Base-by-base conservation (phyloP, 2,329 filamentous ascomycete genomes). In the Chrysoporthe deuterocubensis region DNA sequence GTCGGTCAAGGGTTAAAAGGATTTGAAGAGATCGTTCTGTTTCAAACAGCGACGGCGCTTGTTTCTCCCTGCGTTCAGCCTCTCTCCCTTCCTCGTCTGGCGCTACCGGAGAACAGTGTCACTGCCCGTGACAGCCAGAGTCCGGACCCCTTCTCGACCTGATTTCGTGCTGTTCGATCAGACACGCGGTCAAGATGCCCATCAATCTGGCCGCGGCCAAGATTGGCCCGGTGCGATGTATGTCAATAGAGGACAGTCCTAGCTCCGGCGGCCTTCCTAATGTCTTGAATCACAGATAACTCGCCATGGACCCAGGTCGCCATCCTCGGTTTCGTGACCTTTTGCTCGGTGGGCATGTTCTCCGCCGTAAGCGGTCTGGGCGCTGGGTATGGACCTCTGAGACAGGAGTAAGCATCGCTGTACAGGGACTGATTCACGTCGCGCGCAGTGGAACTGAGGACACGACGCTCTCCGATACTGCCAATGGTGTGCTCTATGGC, bases 311-410 rank as follows among this genome's bases (percentile, higher is more conserved):
- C 70, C 9, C 71, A 73, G 60, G 70, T 72, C 62, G 48, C 68
- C 65, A 71, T 73, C 40, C 67, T 73, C 32, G 72, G 72, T 34
- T 72, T 72, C 21, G 71, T 72, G 56, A 71, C 71, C 4, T 73
- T 73, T 48, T 73, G 70, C 67, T 72, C 71, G 14, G 72, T 73
- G 26, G 72, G 72, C 67, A 73, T 73, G 72, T 71, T 70, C 48
- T 71, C 69, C 43, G 72, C 72, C 44, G 67, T 73, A 18, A 59
- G 61, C 60, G 64, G 64, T 50, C 44, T 71, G 13, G 70, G 70
- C 57, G 70, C 70, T 32, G 69, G 66, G 66, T 67, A 62, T 42
- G 66, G 43, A 11, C 18, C 11, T 34, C 4, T 8, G n/a, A 13
- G 40, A 32, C 40, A 7, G 6, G 26, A 21, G 8, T 48, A 7